A percentile compares a stretch with the other conserved stretches of the same genome.
Conservation (phyloP, 169 alveolate species). For the Plasmodium billcollinsi region DNA sequence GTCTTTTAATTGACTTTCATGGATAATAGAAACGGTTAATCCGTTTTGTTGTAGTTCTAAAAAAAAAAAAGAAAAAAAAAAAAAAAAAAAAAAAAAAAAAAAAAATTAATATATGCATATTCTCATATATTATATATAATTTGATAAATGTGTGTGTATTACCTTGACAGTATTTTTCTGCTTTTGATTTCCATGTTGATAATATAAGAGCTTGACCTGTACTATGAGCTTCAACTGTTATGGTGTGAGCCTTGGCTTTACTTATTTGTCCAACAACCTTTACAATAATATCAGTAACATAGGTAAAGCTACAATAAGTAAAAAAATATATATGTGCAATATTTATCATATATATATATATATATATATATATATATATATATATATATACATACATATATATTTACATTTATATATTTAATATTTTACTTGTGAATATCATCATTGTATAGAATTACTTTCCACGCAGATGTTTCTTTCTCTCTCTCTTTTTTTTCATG, state of each 20-base stretch:
- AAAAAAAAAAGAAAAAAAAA: neutral
- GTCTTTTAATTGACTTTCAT: conserved; percentile 72
- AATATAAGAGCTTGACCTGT: conserved; percentile 86
- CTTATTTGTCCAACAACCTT: conserved; percentile 84
- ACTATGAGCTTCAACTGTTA: conserved; percentile 89
- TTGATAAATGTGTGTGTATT: neutral
- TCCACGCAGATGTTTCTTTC: conserved; percentile 85
- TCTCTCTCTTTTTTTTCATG: conserved; percentile 80
- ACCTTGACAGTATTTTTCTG: conserved; percentile 83
- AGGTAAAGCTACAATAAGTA: conserved; percentile 78
- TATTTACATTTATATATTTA: neutral
- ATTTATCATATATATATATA: neutral
- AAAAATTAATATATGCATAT: conserved; percentile 1
- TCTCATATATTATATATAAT: no score
- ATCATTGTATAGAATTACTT: conserved; percentile 89
- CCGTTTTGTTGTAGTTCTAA: conserved; percentile 71
- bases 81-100: neutral
- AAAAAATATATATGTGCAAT: neutral
- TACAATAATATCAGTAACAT: conserved; percentile 87
- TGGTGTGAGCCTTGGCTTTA: conserved; percentile 87
- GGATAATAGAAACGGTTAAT: conserved; percentile 74
- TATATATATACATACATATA: neutral
- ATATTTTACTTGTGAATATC: conserved; percentile 89
- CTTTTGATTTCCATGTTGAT: conserved; percentile 87
- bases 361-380: neutral